Base-by-base conservation (phyloP, 768 basidiomycete genomes). In the Mrakia frigida region DNA sequence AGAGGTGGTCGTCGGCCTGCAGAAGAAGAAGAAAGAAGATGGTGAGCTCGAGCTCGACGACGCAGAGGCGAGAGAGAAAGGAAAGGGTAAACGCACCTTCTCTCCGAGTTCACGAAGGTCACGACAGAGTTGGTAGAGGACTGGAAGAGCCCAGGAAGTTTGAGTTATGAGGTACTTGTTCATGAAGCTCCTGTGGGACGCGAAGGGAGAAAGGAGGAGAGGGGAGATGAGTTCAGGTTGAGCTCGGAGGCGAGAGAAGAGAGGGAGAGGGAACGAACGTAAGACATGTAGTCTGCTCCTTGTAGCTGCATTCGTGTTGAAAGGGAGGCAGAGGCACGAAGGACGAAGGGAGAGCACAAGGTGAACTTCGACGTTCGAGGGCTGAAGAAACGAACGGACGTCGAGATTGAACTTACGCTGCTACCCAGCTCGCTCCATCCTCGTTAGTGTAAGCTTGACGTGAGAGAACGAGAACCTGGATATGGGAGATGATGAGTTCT, bases 91-190 rank as follows among this genome's bases (percentile, higher is more conserved):
- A 33, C 14, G 14, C 31, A 93, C 94, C 83, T 94, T 91, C 79
- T 90, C 89, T 2, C 94, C 94, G 31, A 97, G 85, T 81, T 93
- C 92, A 71, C 93, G 86, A 60, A 96, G 84, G 83, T 95, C 93
- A 71, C 90, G 86, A 39, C 95, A 83, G 52, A 93, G 88, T 23
- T 90, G 89, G 81, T 93, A 96, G 41, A 98, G 82, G 0, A 90
- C 90, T 28, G 90, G 92, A 4, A 98, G 83, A 39, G 91, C 90
- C 94, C 94, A 98, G 1, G 92, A 90, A 33, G 89, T 89, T 81
- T 92, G 91, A 76, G 87, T 88, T n/a, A 87, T 86, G 78, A 95
- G 90, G 84, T 88, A 94, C 31, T 79, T 78, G 71, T 82, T 82
- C 46, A 82, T 83, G 67, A 37, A 65, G 21, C 28, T 50, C 53